Evolutionary conservation across 2,329 filamentous ascomycete species (phyloP).

Genomic region (Ascochyta clinopodiicola): DNA sequence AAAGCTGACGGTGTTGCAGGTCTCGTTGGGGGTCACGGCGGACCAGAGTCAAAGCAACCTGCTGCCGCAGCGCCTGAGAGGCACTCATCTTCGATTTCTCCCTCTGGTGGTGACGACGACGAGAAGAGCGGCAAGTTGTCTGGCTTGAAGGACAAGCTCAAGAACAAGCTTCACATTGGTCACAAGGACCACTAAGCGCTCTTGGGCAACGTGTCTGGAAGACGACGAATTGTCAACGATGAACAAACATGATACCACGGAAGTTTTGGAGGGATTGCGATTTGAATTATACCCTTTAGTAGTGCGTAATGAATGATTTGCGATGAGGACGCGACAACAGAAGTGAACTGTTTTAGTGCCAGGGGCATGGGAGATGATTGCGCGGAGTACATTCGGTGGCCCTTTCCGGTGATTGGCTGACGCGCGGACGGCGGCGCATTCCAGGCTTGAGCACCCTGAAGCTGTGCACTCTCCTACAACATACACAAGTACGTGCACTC

Average conservation of each 20-base stretch:
- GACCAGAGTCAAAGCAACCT: conserved; percentile 31
- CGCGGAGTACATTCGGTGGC: conserved; percentile 5
- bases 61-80: conserved; percentile 20
- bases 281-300: conserved; percentile 16
- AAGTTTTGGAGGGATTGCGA: conserved; percentile 4
- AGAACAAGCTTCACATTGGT: conserved; percentile 68
- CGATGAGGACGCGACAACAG: neutral
- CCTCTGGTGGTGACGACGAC: conserved; percentile 22
- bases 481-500: neutral
- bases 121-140: conserved; percentile 56
- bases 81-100: conserved; percentile 16
- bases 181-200: conserved; percentile 39
- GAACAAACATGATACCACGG: conserved; percentile 34
- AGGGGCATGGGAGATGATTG: no score
- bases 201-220: neutral
- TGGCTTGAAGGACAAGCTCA: conserved; percentile 67
- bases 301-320: conserved; percentile 10
- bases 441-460: neutral
- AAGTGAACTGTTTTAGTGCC: neutral
- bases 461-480: neutral
- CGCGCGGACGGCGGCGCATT: neutral
- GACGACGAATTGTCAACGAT: conserved; percentile 13
- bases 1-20: conserved; percentile 53
- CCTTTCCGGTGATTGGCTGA: conserved; percentile 3
- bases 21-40: conserved; percentile 57